Conservation (phyloP, 495 filamentous ascomycete genomes). For the Durotheca rogersii region DNA sequence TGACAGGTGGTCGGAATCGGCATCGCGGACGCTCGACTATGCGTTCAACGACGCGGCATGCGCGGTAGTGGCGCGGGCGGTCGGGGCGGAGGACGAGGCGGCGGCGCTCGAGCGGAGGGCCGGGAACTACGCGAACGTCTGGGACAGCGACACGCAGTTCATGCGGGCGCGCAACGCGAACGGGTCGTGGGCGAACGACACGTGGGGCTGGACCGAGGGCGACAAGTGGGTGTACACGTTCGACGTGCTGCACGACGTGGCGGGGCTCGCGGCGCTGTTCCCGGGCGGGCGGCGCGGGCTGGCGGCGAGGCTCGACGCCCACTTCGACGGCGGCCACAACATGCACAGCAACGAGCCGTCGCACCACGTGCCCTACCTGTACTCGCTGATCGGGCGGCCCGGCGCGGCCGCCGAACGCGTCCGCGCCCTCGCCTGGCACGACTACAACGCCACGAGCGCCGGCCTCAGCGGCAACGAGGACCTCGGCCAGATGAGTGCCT, state of each 20-base stretch:
- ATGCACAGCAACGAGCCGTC: slow-evolving; percentile 41
- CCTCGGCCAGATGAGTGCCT: slow-evolving; percentile 40
- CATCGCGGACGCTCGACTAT: slow-evolving; percentile 36
- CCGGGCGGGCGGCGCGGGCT: slow-evolving; percentile 26
- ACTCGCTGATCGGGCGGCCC: slow-evolving; percentile 33
- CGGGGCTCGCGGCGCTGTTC: slow-evolving; percentile 30
- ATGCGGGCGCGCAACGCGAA: slow-evolving; percentile 38
- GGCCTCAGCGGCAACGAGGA: slow-evolving; percentile 37
- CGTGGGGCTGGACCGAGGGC: slow-evolving; percentile 38
- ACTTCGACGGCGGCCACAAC: slow-evolving; percentile 37
- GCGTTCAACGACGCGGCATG: slow-evolving; percentile 36
- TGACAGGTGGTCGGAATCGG: slow-evolving; percentile 37
- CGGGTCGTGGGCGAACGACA: slow-evolving; percentile 33
- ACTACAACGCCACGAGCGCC: slow-evolving; percentile 35
- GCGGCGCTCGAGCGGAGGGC: slow-evolving; percentile 21
- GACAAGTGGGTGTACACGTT: slow-evolving; percentile 40
- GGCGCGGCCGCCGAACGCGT: slow-evolving; percentile 25
- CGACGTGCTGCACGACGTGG: slow-evolving; percentile 35
- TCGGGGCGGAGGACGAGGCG: slow-evolving; percentile 20
- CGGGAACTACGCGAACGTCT: slow-evolving; percentile 34
- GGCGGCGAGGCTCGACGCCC: slow-evolving; percentile 35
- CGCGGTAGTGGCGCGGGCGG: slow-evolving; percentile 30
- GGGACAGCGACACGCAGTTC: slow-evolving; percentile 33
- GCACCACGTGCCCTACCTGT: slow-evolving; percentile 37
- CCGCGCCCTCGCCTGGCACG: slow-evolving; percentile 30